Evolutionary conservation across 148 eudicot species (phyloP), one percentile per base, ranked within the genome.

Genomic region (Spergularia marina): DNA sequence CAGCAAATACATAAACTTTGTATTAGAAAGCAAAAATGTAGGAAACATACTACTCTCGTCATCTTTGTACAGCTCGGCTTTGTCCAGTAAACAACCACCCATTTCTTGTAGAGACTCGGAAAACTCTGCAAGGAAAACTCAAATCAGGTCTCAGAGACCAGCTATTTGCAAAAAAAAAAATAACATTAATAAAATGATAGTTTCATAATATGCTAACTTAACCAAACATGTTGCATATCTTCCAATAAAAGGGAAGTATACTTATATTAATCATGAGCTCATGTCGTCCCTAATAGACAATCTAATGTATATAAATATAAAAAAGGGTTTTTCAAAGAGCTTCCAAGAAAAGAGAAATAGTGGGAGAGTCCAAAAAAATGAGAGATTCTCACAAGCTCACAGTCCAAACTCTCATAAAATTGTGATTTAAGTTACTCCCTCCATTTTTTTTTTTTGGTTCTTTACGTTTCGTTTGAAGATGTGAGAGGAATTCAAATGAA

Each of bases 81-180:
- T 94, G 87, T 89, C 94, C 84, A 78, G 58, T 53, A 94, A 87
- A 86, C 96, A 91, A 72, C 78, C 79, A 65, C 97, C 97, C 95
- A 94, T 89, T 75, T 91, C 98, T 57, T 82, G 80, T 68, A 94
- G 80, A 72, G 98, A 94, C 89, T 91, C 97, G 0, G 97, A 89
- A 82, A 94, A 94, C 82, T 94, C 98, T 94, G 91, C 76, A 87
- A 85, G 47, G 12, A 36, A 55, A 78, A 16, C 77, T 60, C 63
- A 75, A 71, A 59, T 83, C 59, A 80, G 75, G 15, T 41, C 41
- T 62, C n/a, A 58, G 57, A 34, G n/a, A 56, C 53, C 12, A 36
- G 16, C 23, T 1, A 25, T 55, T 44, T 44, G 49, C 12, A 58
- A 12, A 21, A 11, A 17, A 53, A 64, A 11, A 17, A 53, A 64